phyloP scores from a whole-genome alignment of 1,284 basidiomycete genomes.

The Fomitopsis schrenkii region DNA sequence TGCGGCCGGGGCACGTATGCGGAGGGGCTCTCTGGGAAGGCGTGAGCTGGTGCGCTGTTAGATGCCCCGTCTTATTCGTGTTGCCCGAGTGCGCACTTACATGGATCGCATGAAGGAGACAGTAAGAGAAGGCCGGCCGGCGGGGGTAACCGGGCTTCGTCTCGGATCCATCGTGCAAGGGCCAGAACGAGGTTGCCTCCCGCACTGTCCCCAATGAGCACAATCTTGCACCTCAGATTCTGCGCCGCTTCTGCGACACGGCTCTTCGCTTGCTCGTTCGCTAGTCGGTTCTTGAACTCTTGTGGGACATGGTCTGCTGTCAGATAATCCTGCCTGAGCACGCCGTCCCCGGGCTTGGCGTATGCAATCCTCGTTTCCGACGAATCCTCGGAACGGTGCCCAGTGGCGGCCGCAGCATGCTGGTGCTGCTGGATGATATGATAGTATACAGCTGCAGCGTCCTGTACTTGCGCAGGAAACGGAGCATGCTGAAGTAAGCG shows the following conservation, averaged over 20 bases:
- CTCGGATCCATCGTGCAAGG: slow-evolving; percentile 46
- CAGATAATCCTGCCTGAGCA: slow-evolving; percentile 9
- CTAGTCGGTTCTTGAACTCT: slow-evolving; percentile 8
- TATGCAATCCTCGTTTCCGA: not conserved
- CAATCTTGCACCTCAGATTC: slow-evolving; percentile 44
- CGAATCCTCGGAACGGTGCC: not conserved
- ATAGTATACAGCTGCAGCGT: slow-evolving; percentile 57
- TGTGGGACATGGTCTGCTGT: slow-evolving; percentile 1
- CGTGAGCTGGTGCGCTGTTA: slow-evolving; percentile 31
- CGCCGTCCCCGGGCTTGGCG: not conserved
- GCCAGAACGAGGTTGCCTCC: slow-evolving; percentile 69
- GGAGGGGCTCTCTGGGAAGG: slow-evolving; percentile 42
- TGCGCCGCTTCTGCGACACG: slow-evolving; percentile 13
- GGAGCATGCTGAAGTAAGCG: slow-evolving; percentile 47
- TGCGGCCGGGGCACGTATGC: slow-evolving; percentile 48
- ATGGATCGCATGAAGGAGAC: slow-evolving; percentile 33
- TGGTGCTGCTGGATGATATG: slow-evolving; percentile 39
- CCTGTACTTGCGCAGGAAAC: slow-evolving; percentile 62
- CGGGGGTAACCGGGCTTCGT: slow-evolving; percentile 39
- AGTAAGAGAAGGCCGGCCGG: slow-evolving; percentile 43
- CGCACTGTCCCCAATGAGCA: slow-evolving; percentile 66
- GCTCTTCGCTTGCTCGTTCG: slow-evolving; percentile 11
- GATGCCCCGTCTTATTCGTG: not conserved
- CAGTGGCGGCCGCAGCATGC: not conserved
- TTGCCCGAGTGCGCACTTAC: slow-evolving; percentile 8